These are phyloP conservation scores for Albifimbria verrucaria DNA, from an alignment of 2,329 filamentous ascomycete genomes.

Conservation along the genomic window DNA sequence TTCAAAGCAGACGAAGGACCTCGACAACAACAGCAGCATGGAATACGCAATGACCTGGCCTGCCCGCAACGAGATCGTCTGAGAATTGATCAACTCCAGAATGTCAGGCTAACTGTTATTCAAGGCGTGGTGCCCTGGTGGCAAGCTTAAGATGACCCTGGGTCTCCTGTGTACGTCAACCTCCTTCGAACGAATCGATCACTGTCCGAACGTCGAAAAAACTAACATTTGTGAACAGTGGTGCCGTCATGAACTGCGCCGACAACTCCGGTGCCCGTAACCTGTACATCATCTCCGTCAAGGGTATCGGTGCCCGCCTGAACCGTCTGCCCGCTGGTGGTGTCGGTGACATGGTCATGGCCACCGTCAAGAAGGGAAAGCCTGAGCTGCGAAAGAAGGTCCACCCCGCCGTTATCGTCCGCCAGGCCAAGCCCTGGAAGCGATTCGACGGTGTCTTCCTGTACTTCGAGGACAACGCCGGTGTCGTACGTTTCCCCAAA, in stretches of 20 bases:
- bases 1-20: no score
- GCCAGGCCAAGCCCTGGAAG: conserved; percentile 99
- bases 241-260: conserved; percentile 99
- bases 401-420: conserved; percentile 98
- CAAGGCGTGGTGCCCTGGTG: conserved; percentile 85
- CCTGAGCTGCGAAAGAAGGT: conserved; percentile 99
- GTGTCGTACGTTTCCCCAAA: conserved; percentile 70
- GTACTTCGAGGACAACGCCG: conserved; percentile 99
- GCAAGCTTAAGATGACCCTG: conserved; percentile 99
- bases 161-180: conserved; percentile 94
- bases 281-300: conserved; percentile 99
- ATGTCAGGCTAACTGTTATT: conserved; percentile 1
- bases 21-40: no score
- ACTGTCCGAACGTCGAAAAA: conserved; percentile 6
- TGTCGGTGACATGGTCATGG: conserved; percentile 99
- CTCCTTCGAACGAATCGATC: neutral
- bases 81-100: no score
- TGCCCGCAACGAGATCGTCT: no score
- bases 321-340: conserved; percentile 96
- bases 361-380: conserved; percentile 99
- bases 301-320: conserved; percentile 94
- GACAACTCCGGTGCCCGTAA: conserved; percentile 99
- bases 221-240: conserved; percentile 51
- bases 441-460: conserved; percentile 97
- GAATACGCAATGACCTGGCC: no score